phyloP scores from a whole-genome alignment of 2,329 filamentous ascomycete genomes.

The Zymoseptoria crescenta region DNA sequence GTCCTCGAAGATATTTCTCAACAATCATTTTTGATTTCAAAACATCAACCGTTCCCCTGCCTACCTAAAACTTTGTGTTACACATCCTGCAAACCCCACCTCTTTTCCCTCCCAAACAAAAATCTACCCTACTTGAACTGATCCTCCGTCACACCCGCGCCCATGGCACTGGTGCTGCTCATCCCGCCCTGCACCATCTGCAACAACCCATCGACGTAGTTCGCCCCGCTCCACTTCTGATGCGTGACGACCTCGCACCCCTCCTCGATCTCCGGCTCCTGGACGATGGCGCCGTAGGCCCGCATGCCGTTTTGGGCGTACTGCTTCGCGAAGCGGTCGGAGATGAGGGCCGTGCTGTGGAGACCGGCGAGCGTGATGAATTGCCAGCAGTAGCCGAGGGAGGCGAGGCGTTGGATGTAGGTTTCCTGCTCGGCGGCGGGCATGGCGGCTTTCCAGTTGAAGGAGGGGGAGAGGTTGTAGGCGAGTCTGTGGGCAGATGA shows the following conservation, averaged over 20 bases:
- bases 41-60: too few relatives aligned
- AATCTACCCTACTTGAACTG: slow-evolving; percentile 61
- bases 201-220: slow-evolving; percentile 86
- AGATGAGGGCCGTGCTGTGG: slow-evolving; percentile 90
- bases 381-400: slow-evolving; percentile 97
- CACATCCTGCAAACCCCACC: too few relatives aligned
- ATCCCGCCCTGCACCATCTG: slow-evolving; percentile 97
- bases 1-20: too few relatives aligned
- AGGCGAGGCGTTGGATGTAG: slow-evolving; percentile 82
- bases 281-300: slow-evolving; percentile 91
- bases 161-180: slow-evolving; percentile 92
- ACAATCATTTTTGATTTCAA: too few relatives aligned
- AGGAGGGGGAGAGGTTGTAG: slow-evolving; percentile 96
- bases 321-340: slow-evolving; percentile 76
- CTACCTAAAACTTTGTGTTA: too few relatives aligned
- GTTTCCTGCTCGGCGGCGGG: slow-evolving; percentile 86
- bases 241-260: slow-evolving; percentile 94
- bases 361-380: slow-evolving; percentile 98
- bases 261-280: slow-evolving; percentile 91
- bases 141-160: slow-evolving; percentile 93
- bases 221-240: slow-evolving; percentile 97
- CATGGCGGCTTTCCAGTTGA: slow-evolving; percentile 99
- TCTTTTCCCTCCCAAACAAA: too few relatives aligned
- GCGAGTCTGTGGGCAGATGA: slow-evolving; percentile 67
- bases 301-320: slow-evolving; percentile 72